Evolutionary conservation across 106 monocot genomes (phyloP).

Genomic region (Cymbidium sinense): DNA sequence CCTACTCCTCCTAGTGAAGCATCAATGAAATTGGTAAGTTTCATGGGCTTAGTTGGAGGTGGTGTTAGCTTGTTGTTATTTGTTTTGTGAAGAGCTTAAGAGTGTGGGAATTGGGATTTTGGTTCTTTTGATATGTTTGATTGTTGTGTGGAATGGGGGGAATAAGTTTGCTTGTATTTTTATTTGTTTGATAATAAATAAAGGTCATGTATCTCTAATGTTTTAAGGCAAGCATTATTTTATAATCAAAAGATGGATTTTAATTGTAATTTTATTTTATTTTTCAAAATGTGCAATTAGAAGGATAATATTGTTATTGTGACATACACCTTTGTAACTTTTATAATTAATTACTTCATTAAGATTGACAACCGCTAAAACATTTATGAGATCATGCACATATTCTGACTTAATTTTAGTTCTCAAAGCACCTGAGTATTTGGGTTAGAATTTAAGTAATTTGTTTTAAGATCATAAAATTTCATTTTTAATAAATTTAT

Average conservation of each 20-base stretch:
- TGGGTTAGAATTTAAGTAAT: no score
- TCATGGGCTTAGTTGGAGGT: slow-evolving; percentile 18
- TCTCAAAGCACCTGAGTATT: no score
- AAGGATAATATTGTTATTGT: no score
- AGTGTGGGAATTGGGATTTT: neutral
- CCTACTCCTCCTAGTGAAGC: slow-evolving; percentile 18
- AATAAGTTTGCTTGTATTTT: neutral
- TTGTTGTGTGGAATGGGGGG: neutral
- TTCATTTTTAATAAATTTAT: no score
- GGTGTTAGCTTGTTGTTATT: slow-evolving; percentile 12
- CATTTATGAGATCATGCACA: no score
- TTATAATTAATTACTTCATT: no score
- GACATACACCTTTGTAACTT: no score
- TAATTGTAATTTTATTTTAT: no score
- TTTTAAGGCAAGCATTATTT: neutral
- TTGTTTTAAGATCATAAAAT: no score
- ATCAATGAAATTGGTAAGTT: slow-evolving; percentile 15
- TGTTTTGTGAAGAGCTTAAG: slow-evolving; percentile 3
- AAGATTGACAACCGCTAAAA: no score
- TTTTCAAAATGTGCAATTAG: no score
- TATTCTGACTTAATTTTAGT: no score
- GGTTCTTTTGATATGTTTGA: neutral
- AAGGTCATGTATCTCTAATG: neutral
- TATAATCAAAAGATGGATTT: neutral
- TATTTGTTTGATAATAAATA: neutral